A percentile compares a stretch with the other conserved stretches of the same genome.
Evolutionary conservation across 352 stramenopile species (phyloP).

Genomic region (Aphanomyces astaci): DNA sequence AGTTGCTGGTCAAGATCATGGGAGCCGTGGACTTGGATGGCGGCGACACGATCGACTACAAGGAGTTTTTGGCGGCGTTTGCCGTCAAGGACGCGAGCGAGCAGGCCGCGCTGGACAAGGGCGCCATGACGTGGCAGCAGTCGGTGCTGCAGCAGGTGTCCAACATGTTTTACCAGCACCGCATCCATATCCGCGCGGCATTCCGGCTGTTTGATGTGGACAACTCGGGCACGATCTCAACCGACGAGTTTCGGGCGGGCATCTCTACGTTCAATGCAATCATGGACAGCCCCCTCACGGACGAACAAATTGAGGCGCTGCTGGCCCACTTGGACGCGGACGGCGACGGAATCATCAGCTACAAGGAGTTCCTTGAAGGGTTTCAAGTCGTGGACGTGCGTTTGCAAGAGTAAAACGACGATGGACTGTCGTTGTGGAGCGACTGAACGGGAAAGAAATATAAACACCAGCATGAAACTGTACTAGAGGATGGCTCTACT

Average conservation of each 20-base stretch:
- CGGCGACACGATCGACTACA: conserved; percentile 86
- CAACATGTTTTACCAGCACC: conserved; percentile 92
- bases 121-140: conserved; percentile 84
- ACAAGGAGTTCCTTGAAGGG: conserved; percentile 91
- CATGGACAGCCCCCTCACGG: conserved; percentile 83
- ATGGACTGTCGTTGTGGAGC: no score
- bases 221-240: conserved; percentile 68
- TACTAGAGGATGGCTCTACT: no score
- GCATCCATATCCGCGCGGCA: conserved; percentile 86
- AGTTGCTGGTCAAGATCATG: conserved; percentile 71
- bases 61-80: conserved; percentile 89
- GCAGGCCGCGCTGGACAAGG: conserved; percentile 34
- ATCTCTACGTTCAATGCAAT: conserved; percentile 85
- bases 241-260: conserved; percentile 78
- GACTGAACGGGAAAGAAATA: no score
- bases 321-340: conserved; percentile 83
- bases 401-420: conserved; percentile 16
- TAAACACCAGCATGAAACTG: no score
- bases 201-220: conserved; percentile 89
- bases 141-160: conserved; percentile 88
- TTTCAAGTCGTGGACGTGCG: conserved; percentile 69
- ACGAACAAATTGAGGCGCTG: conserved; percentile 88
- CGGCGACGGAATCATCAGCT: conserved; percentile 86
- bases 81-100: conserved; percentile 75
- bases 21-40: conserved; percentile 81